These are phyloP conservation scores for Cnidoscolus chayamansa DNA, from an alignment of 441 rosid species.

Conservation along the genomic window DNA sequence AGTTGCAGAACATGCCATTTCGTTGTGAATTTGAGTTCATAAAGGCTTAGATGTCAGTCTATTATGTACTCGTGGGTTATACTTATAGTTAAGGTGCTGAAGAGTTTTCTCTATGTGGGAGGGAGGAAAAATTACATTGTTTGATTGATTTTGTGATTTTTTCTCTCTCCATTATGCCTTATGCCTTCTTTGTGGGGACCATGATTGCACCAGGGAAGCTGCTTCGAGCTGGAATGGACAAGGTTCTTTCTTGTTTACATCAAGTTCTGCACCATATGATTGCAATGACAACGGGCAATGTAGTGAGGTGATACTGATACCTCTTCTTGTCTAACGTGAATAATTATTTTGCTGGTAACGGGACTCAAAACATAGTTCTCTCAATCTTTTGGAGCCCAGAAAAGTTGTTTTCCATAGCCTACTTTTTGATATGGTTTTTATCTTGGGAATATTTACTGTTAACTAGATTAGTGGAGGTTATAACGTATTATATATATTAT, in stretches of 20 bases:
- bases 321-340: conserved; percentile 14
- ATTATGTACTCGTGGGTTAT: not conserved
- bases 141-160: not conserved
- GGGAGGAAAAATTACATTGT: not conserved
- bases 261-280: conserved; percentile 82
- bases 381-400: conserved; percentile 1
- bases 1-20: no score
- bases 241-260: conserved; percentile 82
- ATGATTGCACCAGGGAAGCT: conserved; percentile 54
- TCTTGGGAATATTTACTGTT: not conserved
- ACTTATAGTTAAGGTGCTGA: not conserved
- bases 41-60: not conserved
- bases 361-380: not conserved
- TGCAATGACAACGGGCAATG: conserved; percentile 71
- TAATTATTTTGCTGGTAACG: conserved; percentile 2
- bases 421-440: not conserved
- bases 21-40: not conserved
- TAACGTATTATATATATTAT: not conserved
- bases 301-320: conserved; percentile 49
- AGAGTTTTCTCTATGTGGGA: not conserved
- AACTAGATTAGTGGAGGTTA: not conserved
- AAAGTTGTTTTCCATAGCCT: not conserved
- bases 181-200: conserved; percentile 14
- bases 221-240: conserved; percentile 79
- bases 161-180: not conserved